Evolutionary conservation across 495 filamentous ascomycete species (phyloP).

Genomic region (Saxophila tyrrhenica): DNA sequence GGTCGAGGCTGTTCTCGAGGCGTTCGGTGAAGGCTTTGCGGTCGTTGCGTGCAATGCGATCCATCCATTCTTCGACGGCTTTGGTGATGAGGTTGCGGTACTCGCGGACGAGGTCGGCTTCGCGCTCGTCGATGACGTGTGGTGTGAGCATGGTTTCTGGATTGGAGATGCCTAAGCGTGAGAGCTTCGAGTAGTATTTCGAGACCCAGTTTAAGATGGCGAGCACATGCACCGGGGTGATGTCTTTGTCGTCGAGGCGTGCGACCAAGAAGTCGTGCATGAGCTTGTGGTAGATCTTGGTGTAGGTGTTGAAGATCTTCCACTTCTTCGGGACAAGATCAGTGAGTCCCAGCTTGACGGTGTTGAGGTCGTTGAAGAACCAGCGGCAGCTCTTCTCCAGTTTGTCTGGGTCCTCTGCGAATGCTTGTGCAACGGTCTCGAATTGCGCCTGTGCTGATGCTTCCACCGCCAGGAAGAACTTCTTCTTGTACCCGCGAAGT

Average conservation of each 20-base stretch:
- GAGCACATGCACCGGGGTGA: conserved; percentile 67
- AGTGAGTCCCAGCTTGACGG: conserved; percentile 81
- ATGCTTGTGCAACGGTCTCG: conserved; percentile 57
- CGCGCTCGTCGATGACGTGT: conserved; percentile 77
- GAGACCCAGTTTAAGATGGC: conserved; percentile 89
- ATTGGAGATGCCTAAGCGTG: conserved; percentile 60
- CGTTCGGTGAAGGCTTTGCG: conserved; percentile 66
- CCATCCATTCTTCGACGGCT: conserved; percentile 95
- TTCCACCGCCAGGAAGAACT: conserved; percentile 73
- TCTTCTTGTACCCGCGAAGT: conserved; percentile 92
- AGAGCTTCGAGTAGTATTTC: conserved; percentile 94
- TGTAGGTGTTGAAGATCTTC: conserved; percentile 88
- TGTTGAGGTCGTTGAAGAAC: conserved; percentile 95
- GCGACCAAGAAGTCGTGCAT: conserved; percentile 89
- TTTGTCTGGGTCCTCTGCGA: conserved; percentile 68
- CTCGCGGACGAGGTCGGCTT: conserved; percentile 78
- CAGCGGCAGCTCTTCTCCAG: conserved; percentile 79
- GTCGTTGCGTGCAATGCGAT: conserved; percentile 72
- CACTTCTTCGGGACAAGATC: conserved; percentile 89
- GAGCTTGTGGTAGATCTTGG: conserved; percentile 74
- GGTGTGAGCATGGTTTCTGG: conserved; percentile 56
- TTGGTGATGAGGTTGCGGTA: conserved; percentile 91
- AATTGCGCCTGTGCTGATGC: conserved; percentile 63
- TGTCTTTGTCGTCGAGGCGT: conserved; percentile 68
- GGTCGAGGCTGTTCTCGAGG: conserved; percentile 67